Evolutionary conservation across 2,329 filamentous ascomycete genomes (phyloP).

Genomic region (Microsporum audouinii): DNA sequence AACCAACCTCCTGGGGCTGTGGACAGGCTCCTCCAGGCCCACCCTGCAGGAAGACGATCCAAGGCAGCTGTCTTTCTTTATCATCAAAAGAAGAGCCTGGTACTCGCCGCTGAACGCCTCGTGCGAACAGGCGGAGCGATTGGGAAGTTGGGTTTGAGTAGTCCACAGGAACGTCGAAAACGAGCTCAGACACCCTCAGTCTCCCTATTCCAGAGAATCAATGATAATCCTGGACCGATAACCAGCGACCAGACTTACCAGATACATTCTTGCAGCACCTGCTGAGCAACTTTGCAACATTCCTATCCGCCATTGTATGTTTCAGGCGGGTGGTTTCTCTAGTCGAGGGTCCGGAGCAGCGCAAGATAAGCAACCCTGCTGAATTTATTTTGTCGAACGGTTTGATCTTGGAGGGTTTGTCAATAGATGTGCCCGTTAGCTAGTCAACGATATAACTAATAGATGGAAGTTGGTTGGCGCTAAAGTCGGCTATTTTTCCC

Average conservation of each 20-base stretch:
- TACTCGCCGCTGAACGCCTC: slow-evolving; percentile 58
- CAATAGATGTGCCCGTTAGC: not conserved
- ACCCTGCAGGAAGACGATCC: slow-evolving; percentile 66
- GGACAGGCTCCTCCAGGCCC: slow-evolving; percentile 71
- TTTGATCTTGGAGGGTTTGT: not conserved
- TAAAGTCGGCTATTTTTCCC: not conserved
- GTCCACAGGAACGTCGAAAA: slow-evolving; percentile 78
- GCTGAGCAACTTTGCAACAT: slow-evolving; percentile 31
- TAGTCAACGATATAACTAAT: not conserved
- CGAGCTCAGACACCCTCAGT: slow-evolving; percentile 65
- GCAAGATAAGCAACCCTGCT: not conserved
- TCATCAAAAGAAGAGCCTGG: slow-evolving; percentile 42
- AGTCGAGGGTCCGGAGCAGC: not conserved
- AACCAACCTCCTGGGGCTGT: slow-evolving; percentile 59
- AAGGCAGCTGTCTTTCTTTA: slow-evolving; percentile 43
- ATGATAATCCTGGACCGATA: not conserved
- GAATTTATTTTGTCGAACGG: not conserved
- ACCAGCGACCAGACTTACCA: not conserved
- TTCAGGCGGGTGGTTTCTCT: not conserved
- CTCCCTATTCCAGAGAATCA: slow-evolving; percentile 43
- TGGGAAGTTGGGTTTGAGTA: slow-evolving; percentile 52
- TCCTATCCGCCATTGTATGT: slow-evolving; percentile 14
- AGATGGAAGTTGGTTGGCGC: not conserved
- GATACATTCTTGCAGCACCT: slow-evolving; percentile 8
- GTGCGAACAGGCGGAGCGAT: slow-evolving; percentile 64